A percentile compares a stretch with the other conserved stretches of the same genome.
These are phyloP conservation scores for Cladosporium sp. DNA, from an alignment of 2,329 filamentous ascomycete species.

Conservation along the genomic window DNA sequence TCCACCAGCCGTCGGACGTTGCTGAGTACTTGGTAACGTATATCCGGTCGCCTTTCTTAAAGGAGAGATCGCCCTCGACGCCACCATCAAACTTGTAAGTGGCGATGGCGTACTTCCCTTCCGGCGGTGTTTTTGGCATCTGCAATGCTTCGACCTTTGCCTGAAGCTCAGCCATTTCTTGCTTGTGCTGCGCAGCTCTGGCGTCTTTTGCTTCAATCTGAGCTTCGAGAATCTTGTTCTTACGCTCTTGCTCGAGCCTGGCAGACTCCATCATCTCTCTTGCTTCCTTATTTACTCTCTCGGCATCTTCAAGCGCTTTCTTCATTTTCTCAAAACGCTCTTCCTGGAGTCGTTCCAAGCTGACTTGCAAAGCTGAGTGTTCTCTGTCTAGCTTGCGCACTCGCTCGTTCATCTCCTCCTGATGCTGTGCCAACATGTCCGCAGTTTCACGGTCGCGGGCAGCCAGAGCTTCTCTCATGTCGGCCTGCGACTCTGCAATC, in stretches of 20 bases:
- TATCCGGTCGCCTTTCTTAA: slow-evolving; percentile 73
- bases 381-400: slow-evolving; percentile 11
- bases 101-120: slow-evolving; percentile 50
- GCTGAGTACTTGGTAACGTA: slow-evolving; percentile 72
- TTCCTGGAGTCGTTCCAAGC: slow-evolving; percentile 9
- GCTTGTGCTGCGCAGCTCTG: slow-evolving; percentile 1
- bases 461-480: slow-evolving; percentile 7
- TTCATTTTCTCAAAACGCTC: slow-evolving; percentile 10
- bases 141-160: slow-evolving; percentile 5
- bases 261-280: slow-evolving; percentile 6
- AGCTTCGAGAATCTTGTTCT: not conserved
- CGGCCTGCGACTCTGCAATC: slow-evolving; percentile 3
- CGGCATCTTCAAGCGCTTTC: slow-evolving; percentile 9
- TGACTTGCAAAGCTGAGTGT: slow-evolving; percentile 11
- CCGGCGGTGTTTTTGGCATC: slow-evolving; percentile 26
- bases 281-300: slow-evolving; percentile 1
- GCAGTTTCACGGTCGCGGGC: slow-evolving; percentile 6
- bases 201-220: slow-evolving; percentile 9
- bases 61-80: slow-evolving; percentile 64
- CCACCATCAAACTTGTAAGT: slow-evolving; percentile 72
- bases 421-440: slow-evolving; percentile 4
- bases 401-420: slow-evolving; percentile 11
- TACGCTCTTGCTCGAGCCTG: not conserved
- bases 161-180: slow-evolving; percentile 4
- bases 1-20: slow-evolving; percentile 65